These are phyloP conservation scores for Pseudodiploospora longispora DNA, from an alignment of 2,329 filamentous ascomycete species.

Conservation along the genomic window DNA sequence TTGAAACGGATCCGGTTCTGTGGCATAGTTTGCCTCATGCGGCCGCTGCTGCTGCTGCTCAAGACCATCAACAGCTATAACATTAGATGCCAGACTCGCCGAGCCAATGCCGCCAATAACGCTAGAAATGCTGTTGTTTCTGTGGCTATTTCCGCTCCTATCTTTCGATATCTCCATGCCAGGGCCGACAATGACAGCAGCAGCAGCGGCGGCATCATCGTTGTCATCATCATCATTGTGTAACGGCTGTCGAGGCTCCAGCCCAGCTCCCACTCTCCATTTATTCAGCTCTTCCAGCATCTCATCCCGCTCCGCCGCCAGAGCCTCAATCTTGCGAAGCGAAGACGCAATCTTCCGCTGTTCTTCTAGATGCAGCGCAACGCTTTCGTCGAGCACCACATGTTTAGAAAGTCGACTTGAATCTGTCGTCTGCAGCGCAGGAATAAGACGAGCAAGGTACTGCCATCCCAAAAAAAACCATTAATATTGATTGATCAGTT, in stretches of 20 bases:
- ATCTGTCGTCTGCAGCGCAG: slow-evolving; percentile 24
- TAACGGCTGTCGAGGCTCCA: slow-evolving; percentile 1
- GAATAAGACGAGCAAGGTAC: slow-evolving; percentile 28
- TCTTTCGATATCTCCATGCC: no score
- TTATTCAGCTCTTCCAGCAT: slow-evolving; percentile 21
- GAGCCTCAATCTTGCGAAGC: slow-evolving; percentile 9
- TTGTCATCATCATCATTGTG: neutral
- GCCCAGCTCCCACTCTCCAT: slow-evolving; percentile 11
- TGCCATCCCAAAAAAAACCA: slow-evolving; percentile 7
- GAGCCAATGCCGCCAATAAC: no score
- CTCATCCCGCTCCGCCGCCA: slow-evolving; percentile 20
- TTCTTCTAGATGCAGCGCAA: slow-evolving; percentile 20
- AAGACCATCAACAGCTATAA: no score
- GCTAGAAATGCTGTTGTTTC: no score
- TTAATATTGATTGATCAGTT: no score
- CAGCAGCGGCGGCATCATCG: no score
- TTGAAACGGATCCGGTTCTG: no score
- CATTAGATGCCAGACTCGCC: no score
- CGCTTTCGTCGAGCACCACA: slow-evolving; percentile 28
- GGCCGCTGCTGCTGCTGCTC: no score
- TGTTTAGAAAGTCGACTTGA: slow-evolving; percentile 31
- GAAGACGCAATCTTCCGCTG: slow-evolving; percentile 13
- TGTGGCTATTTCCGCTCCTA: no score
- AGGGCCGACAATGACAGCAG: no score
- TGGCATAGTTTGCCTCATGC: no score